phyloP scores from a whole-genome alignment of 1,139 yeast species.

The Kodamaea ohmeri region DNA sequence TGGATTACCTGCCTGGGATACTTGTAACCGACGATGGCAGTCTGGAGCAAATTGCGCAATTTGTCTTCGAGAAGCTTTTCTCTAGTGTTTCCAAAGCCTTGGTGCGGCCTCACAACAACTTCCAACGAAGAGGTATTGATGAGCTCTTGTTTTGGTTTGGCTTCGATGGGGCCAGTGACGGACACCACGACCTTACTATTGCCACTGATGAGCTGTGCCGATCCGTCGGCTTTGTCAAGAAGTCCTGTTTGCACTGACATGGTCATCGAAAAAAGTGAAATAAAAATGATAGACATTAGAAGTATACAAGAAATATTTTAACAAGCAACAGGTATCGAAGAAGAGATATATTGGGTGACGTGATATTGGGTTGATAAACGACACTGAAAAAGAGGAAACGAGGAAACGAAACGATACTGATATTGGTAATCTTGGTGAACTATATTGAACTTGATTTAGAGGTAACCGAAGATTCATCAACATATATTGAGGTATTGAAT shows the following conservation, averaged over 20 bases:
- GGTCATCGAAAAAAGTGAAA: conserved; percentile 1
- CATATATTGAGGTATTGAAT: too few relatives aligned
- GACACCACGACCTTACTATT: conserved; percentile 65
- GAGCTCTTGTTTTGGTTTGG: conserved; percentile 76
- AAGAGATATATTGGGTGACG: too few relatives aligned
- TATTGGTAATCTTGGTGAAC: neutral
- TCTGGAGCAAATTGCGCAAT: conserved; percentile 58
- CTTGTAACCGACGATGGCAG: conserved; percentile 59
- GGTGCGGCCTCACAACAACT: conserved; percentile 74
- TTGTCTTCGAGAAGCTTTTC: conserved; percentile 77
- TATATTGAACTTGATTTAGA: neutral
- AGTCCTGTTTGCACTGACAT: conserved; percentile 13
- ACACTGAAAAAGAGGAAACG: too few relatives aligned
- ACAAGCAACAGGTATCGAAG: too few relatives aligned
- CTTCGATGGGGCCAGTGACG: conserved; percentile 90
- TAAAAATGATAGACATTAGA: neutral
- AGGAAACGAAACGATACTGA: neutral
- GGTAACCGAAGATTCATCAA: too few relatives aligned
- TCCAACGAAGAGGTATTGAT: conserved; percentile 80
- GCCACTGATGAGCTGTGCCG: conserved; percentile 55
- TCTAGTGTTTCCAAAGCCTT: conserved; percentile 73
- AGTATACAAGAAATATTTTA: too few relatives aligned
- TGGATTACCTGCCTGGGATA: conserved; percentile 87
- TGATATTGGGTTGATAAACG: too few relatives aligned
- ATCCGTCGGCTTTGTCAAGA: conserved; percentile 56